phyloP scores from a whole-genome alignment of 1,284 basidiomycete genomes.

The Tylopilus microsporus region DNA sequence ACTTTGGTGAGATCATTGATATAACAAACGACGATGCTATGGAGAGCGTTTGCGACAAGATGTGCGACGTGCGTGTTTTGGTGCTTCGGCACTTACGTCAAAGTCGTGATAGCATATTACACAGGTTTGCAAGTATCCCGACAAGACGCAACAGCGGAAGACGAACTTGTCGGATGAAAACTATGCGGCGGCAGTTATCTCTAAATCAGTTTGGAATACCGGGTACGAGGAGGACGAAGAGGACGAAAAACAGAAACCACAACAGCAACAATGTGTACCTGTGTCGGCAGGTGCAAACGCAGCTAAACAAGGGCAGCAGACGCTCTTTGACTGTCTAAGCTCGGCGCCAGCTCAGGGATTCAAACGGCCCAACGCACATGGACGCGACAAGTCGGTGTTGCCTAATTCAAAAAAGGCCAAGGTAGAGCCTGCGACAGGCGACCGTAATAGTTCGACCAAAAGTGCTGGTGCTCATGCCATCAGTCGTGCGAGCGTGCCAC shows the following conservation, averaged over 20 bases:
- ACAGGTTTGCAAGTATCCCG: conserved; percentile 72
- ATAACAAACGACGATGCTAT: conserved; percentile 42
- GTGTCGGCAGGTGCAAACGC: background rate
- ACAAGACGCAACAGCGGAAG: conserved; percentile 51
- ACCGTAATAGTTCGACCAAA: background rate
- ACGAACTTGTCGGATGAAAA: conserved; percentile 48
- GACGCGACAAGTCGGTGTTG: conserved; percentile 7
- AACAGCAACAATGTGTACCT: conserved; percentile 1
- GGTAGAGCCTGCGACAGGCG: conserved; percentile 19
- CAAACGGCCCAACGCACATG: conserved; percentile 23
- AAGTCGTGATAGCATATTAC: background rate
- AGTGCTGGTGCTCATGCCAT: no score
- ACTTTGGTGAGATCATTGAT: conserved; percentile 76
- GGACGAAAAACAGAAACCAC: conserved; percentile 1
- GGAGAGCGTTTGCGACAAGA: conserved; percentile 62
- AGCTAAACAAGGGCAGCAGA: conserved; percentile 17
- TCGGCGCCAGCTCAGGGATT: conserved; percentile 18
- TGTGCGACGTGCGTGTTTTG: conserved; percentile 72
- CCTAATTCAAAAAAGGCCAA: conserved; percentile 40
- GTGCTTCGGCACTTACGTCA: background rate
- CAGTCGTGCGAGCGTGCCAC: conserved; percentile 19
- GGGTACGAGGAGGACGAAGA: conserved; percentile 28
- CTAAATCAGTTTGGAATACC: conserved; percentile 14
- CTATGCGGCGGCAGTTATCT: conserved; percentile 31
- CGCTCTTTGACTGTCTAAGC: conserved; percentile 23